These are phyloP conservation scores for Cordyceps tenuipes DNA, from an alignment of 2,329 filamentous ascomycete species.

Conservation along the genomic window DNA sequence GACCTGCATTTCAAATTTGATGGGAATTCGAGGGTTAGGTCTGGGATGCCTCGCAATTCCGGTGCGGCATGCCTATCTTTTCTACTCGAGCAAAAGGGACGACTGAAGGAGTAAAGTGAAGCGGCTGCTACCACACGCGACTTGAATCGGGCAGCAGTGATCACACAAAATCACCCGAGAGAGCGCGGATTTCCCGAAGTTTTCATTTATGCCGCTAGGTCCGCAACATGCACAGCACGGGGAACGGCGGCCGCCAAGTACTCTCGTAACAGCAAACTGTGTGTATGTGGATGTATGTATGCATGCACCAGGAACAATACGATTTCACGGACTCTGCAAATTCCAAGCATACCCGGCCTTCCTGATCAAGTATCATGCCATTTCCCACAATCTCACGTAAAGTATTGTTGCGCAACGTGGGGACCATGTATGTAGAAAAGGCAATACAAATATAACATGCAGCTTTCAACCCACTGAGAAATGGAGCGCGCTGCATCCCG, in stretches of 20 bases:
- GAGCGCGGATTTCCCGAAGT: background rate
- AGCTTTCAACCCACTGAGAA: background rate
- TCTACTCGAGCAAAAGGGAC: background rate
- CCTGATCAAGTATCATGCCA: background rate
- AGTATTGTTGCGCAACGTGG: background rate
- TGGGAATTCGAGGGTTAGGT: background rate
- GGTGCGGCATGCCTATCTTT: background rate
- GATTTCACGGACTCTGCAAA: background rate
- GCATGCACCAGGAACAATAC: too few relatives aligned
- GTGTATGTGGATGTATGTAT: too few relatives aligned
- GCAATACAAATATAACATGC: background rate
- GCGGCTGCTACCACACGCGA: background rate
- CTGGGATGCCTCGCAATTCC: background rate
- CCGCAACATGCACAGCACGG: too few relatives aligned
- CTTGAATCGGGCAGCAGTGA: background rate
- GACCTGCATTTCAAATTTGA: constrained; percentile 2
- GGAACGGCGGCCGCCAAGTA: too few relatives aligned
- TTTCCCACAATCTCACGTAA: background rate
- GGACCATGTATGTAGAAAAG: background rate
- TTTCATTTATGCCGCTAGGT: background rate
- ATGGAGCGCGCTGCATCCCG: background rate
- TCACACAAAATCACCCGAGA: background rate
- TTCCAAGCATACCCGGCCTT: too few relatives aligned
- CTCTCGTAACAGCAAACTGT: too few relatives aligned
- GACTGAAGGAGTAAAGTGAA: background rate